Evolutionary conservation across 2,329 filamentous ascomycete species (phyloP).

Genomic region (Neopestalotiopsis rosae): DNA sequence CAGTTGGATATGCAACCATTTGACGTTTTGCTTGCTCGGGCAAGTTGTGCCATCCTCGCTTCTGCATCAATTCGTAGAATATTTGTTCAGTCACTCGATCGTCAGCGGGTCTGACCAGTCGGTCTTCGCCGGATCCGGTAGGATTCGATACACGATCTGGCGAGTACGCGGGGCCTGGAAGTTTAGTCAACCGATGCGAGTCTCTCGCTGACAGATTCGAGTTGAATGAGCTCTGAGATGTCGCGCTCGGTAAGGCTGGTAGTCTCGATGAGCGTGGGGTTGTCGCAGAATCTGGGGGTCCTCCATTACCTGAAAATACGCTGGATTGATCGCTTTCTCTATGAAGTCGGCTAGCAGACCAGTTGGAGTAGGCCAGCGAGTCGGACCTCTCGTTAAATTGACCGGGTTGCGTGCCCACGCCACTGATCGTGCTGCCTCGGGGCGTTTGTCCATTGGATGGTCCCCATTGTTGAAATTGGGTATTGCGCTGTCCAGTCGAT

Average conservation of each 20-base stretch:
- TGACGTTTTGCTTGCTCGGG: conserved; percentile 93
- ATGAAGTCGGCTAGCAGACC: conserved; percentile 30
- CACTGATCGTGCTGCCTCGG: conserved; percentile 60
- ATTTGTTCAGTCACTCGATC: conserved; percentile 87
- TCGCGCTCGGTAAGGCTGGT: conserved; percentile 58
- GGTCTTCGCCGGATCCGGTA: conserved; percentile 53
- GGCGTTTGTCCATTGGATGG: conserved; percentile 35
- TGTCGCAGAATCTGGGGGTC: conserved; percentile 45
- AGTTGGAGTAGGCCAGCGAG: conserved; percentile 42
- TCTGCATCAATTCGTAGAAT: conserved; percentile 94
- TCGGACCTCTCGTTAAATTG: conserved; percentile 67
- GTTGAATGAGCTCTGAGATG: conserved; percentile 61
- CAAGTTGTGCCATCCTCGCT: conserved; percentile 95
- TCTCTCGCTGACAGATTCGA: conserved; percentile 57
- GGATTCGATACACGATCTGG: not conserved
- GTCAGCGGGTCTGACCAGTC: conserved; percentile 76
- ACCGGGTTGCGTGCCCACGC: conserved; percentile 53
- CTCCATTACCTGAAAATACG: conserved; percentile 60
- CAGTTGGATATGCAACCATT: conserved; percentile 93
- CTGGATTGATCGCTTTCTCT: conserved; percentile 56
- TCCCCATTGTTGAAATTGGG: conserved; percentile 82
- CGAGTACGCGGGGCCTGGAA: conserved; percentile 42
- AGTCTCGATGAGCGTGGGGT: conserved; percentile 52
- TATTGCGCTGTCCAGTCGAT: conserved; percentile 67
- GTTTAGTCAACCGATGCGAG: conserved; percentile 62